These are phyloP conservation scores for Litchi chinensis DNA, from an alignment of 345 rosid species.

Conservation along the genomic window DNA sequence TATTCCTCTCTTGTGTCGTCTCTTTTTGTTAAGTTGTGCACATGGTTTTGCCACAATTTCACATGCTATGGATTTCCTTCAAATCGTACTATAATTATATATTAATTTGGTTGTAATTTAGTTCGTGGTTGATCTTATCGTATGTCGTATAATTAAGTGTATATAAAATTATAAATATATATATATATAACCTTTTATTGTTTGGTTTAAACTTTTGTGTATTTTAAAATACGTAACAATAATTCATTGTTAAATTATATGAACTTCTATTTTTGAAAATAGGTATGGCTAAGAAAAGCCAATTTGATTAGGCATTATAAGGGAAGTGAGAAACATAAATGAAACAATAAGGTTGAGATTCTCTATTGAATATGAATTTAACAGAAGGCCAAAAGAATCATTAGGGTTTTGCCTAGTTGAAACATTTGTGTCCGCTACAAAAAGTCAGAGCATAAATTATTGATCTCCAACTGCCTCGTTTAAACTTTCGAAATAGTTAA, in stretches of 20 bases:
- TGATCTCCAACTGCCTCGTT: slow-evolving; percentile 9
- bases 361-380: not conserved
- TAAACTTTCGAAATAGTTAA: not conserved
- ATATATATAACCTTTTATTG: too few relatives aligned
- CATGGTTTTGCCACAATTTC: slow-evolving; percentile 15
- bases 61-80: slow-evolving; percentile 14
- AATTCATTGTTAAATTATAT: too few relatives aligned
- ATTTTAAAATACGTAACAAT: too few relatives aligned
- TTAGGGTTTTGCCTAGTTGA: not conserved
- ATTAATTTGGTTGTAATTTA: not conserved
- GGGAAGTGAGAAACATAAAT: not conserved
- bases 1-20: not conserved
- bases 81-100: not conserved
- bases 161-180: too few relatives aligned
- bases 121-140: not conserved
- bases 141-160: not conserved
- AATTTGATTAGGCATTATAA: too few relatives aligned
- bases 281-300: too few relatives aligned
- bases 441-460: not conserved
- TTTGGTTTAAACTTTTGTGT: too few relatives aligned
- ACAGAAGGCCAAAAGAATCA: not conserved
- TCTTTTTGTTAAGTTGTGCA: not conserved
- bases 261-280: too few relatives aligned
- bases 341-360: not conserved
- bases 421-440: not conserved